These are phyloP conservation scores for Fusarium liriodendri DNA, from an alignment of 2,329 filamentous ascomycete genomes.

Conservation along the genomic window DNA sequence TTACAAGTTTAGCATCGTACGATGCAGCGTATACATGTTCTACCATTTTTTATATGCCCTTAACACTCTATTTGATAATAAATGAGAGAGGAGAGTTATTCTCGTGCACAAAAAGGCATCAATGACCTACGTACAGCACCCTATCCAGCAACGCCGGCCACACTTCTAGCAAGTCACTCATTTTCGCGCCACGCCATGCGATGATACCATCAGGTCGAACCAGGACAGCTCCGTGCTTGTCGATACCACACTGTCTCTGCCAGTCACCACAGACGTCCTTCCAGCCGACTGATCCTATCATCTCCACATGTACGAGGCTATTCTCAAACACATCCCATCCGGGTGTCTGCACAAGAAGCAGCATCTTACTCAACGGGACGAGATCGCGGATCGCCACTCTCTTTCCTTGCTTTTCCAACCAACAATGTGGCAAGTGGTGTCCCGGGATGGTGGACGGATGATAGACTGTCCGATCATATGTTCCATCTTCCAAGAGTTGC, in stretches of 20 bases:
- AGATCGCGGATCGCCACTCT: background rate
- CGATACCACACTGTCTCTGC: background rate
- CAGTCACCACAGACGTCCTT: background rate
- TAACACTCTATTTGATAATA: too few species aligned
- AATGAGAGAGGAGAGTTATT: background rate
- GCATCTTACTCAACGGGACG: background rate
- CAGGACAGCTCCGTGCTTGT: background rate
- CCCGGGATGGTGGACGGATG: background rate
- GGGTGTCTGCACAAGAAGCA: background rate
- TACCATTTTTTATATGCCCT: too few species aligned
- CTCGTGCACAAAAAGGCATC: background rate
- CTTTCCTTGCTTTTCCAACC: background rate
- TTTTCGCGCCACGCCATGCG: background rate
- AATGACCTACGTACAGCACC: too few species aligned
- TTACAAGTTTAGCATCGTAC: too few species aligned
- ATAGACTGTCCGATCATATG: background rate
- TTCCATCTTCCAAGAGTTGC: background rate
- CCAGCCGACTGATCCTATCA: background rate
- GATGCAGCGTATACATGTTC: too few species aligned
- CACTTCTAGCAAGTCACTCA: background rate
- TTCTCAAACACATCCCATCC: background rate
- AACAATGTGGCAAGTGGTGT: background rate
- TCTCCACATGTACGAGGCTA: background rate
- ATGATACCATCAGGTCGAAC: background rate
- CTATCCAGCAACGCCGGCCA: too few species aligned